Conservation (phyloP, 2,329 filamentous ascomycete genomes). For the Cyphellophora europaea region DNA sequence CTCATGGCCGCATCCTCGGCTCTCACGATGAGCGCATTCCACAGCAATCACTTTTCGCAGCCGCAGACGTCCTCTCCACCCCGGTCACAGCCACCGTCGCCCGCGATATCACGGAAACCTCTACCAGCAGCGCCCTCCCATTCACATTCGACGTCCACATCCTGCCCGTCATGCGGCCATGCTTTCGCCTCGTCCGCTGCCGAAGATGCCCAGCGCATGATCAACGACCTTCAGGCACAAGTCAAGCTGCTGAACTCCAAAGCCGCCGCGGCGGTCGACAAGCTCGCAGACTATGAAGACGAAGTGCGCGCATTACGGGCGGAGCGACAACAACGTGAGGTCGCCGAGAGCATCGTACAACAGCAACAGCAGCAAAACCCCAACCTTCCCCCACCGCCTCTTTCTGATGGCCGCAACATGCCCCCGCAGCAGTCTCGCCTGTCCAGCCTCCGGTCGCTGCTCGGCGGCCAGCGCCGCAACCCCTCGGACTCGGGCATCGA, state of each 20-base stretch:
- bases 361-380: constrained; percentile 9
- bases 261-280: constrained; percentile 43
- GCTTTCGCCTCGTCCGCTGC: constrained; percentile 18
- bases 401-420: constrained; percentile 23
- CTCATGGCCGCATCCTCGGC: no score
- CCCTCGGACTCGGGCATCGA: neutral
- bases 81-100: neutral
- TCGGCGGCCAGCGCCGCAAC: constrained; percentile 12
- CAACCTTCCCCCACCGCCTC: neutral
- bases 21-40: no score
- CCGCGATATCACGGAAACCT: neutral
- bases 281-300: constrained; percentile 55
- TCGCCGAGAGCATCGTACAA: no score
- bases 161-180: constrained; percentile 32
- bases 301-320: constrained; percentile 43
- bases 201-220: constrained; percentile 29
- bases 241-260: constrained; percentile 43
- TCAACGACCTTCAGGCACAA: constrained; percentile 47
- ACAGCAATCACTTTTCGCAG: no score
- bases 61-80: neutral
- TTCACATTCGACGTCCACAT: neutral
- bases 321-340: constrained; percentile 9
- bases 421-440: constrained; percentile 15
- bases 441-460: constrained; percentile 12
- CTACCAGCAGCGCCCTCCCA: neutral